These are phyloP conservation scores for Ophiostoma angusticollis DNA, from an alignment of 2,329 filamentous ascomycete species.

Conservation along the genomic window DNA sequence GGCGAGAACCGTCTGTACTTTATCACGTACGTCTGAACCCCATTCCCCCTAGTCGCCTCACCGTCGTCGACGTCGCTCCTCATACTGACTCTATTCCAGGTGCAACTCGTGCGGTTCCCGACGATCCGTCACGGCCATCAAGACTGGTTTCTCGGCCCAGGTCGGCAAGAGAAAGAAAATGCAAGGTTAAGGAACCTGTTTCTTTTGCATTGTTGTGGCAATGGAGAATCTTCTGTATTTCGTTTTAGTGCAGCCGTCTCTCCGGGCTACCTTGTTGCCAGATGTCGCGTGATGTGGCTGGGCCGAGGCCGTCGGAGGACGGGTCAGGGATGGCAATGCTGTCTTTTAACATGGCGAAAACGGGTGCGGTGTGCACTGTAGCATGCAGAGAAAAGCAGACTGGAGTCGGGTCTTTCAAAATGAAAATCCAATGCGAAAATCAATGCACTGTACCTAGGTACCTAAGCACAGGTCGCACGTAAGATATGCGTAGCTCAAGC, in stretches of 20 bases:
- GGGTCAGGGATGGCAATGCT: no score
- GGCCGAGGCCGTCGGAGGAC: no score
- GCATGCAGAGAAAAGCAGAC: no score
- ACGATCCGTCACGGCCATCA: slow-evolving; percentile 92
- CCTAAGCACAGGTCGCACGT: no score
- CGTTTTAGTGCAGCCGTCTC: background rate
- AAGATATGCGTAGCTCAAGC: no score
- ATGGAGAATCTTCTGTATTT: slow-evolving; percentile 3
- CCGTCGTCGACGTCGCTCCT: background rate
- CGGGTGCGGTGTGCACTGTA: no score
- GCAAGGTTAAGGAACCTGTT: slow-evolving; percentile 48
- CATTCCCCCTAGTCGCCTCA: slow-evolving; percentile 5
- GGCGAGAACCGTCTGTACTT: slow-evolving; percentile 99
- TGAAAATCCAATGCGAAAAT: no score
- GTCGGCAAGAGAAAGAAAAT: slow-evolving; percentile 97
- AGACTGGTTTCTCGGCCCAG: slow-evolving; percentile 99
- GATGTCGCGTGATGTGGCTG: no score
- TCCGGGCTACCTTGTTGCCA: background rate
- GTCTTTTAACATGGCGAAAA: no score
- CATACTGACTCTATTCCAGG: slow-evolving; percentile 3
- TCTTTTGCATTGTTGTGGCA: background rate
- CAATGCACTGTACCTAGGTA: no score
- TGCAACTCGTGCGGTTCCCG: slow-evolving; percentile 50
- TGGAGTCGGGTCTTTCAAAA: no score
- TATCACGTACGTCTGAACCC: slow-evolving; percentile 55